Evolutionary conservation across 164 flowering plant species (phyloP), one percentile per base, ranked within the genome.

Genomic region (Nelumbo lutea): DNA sequence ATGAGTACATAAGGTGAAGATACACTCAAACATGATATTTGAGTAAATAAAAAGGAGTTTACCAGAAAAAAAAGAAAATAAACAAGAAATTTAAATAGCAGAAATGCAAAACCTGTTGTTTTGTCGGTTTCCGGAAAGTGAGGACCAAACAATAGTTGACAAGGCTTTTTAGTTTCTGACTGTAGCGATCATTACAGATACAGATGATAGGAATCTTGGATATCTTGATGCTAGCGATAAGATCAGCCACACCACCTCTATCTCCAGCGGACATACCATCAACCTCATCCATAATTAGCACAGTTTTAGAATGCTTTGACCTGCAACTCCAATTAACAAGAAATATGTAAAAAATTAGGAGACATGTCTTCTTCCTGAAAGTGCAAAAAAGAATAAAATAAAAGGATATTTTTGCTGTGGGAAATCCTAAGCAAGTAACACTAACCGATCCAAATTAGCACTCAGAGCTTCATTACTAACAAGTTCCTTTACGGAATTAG

Each of bases 221-320:
- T 48, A 87, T 83, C 76, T 92, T 92, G 75, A 95, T 95, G 83
- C 97, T 92, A 55, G 96, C 89, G 78, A 95, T 90, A 72, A 95
- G 93, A 80, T 95, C 98, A 73, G 97, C 94, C 60, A 92, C 85
- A 44, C 98, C 98, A 64, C 97, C 98, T 80, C 98, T 83, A 82
- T 95, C 98, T 70, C 98, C 98, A 80, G 96, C 94, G 78, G 98
- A 95, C 98, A 95, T 95, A 27, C 98, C 98, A 87, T 95, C 98
- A 73, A 95, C 98, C 81, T 95, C 98, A 82, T 95, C 98, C 98
- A 95, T 95, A 61, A 95, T 89, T 57, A 95, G 83, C 13, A 94
- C 96, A 72, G 95, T 74, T 71, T 88, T 91, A 39, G 78, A 80
- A 70, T 82, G 87, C 75, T 87, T 85, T 68, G 90, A 81, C 76